phyloP scores from a whole-genome alignment of 2,329 filamentous ascomycete species.

The Myriosclerotinia curreyana region DNA sequence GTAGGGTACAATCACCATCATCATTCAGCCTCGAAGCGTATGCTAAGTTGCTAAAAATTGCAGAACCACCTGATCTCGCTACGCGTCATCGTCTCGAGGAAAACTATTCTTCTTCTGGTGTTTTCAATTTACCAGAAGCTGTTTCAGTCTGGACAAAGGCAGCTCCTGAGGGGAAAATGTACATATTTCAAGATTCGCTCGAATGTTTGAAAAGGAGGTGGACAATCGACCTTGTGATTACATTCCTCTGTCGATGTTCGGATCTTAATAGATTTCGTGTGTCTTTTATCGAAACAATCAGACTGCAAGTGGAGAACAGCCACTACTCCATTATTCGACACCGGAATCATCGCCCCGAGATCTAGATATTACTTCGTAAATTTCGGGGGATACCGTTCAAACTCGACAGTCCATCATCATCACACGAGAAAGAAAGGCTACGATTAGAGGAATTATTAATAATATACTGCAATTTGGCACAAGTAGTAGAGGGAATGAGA shows the following conservation, averaged over 20 bases:
- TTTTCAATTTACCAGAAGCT: no score
- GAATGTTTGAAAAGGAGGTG: not conserved
- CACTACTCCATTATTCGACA: conserved; percentile 3
- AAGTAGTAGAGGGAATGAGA: not conserved
- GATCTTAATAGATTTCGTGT: not conserved
- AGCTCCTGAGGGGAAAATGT: not conserved
- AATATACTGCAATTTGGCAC: not conserved
- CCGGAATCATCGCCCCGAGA: not conserved
- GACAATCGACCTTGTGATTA: not conserved
- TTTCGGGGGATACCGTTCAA: no score
- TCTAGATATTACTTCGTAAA: not conserved
- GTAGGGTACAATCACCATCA: not conserved
- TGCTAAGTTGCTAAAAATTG: conserved; percentile 7
- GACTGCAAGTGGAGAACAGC: conserved; percentile 12
- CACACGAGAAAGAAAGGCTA: no score
- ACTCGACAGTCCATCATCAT: no score
- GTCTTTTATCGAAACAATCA: not conserved
- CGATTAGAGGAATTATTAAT: not conserved
- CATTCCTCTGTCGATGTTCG: not conserved
- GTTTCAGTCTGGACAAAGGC: not conserved
- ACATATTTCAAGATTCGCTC: not conserved
- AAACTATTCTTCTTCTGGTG: not conserved
- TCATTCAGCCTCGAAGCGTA: not conserved
- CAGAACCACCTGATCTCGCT: not conserved
- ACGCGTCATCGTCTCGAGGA: not conserved